Evolutionary conservation across 495 filamentous ascomycete species (phyloP), one percentile per base, ranked within the genome.

Genomic region (Aspergillus homomorphus): DNA sequence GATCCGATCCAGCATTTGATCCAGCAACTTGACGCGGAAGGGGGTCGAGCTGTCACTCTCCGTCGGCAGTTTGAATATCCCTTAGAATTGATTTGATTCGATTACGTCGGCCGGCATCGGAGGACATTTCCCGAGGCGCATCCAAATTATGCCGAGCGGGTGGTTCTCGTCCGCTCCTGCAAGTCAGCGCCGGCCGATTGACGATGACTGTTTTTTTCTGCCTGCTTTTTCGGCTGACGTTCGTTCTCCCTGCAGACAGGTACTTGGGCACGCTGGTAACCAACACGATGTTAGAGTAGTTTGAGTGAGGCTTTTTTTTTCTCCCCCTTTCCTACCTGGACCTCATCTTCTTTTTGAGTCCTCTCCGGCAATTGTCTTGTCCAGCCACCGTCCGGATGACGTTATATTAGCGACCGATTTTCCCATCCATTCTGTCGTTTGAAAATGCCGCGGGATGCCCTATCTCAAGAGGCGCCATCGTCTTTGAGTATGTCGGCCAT

Each of bases 401-500:
- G 48, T 30, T 51, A 46, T 46, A 21, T 46, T 30, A 30, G 22
- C 48, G 14, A 51, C 19, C 48, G 21, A 10, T 19, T 50, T 41
- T 49, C 54, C 19, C 22, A 15, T n/a, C 10, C 23, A 48, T 28
- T 14, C 18, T n/a, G 3, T 45, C 22, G 12, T 45, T 46, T 23
- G 62, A 72, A 58, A 60, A 73, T 73, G 73, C 61, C 69, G 62
- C 63, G 65, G 58, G 58, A 70, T 73, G 72, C 65, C 10, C 46
- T 72, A 55, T 62, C 66, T 41, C 67, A 65, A 30, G 65, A 72
- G 62, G 51, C 69, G 45, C 48, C 48, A 5, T 38, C 33, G 33
- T 50, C 66, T 45, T 67, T 71, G 45, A 41, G 65, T 45, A 66
- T 72, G 61, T 56, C 68, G 12, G 62, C 69, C 30, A 50, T 73